These are phyloP conservation scores for Septoria linicola DNA, from an alignment of 2,329 filamentous ascomycete species.

Conservation along the genomic window DNA sequence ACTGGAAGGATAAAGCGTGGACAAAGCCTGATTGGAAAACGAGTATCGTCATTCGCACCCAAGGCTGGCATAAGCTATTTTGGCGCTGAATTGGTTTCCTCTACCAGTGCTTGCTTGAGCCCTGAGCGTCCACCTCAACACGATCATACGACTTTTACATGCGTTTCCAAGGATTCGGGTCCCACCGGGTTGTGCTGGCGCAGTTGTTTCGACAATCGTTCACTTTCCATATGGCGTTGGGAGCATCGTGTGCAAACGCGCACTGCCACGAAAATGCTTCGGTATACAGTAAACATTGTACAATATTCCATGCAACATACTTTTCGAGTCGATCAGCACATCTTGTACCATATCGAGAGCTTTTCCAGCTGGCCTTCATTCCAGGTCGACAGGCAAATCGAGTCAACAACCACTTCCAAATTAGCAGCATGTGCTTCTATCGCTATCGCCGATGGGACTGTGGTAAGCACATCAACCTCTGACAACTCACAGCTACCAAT, in stretches of 20 bases:
- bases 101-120: no score
- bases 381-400: no score
- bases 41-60: slow-evolving; percentile 3
- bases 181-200: not conserved
- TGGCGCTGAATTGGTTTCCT: not conserved
- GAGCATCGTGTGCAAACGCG: not conserved
- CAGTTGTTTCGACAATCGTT: not conserved
- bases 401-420: not conserved
- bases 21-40: slow-evolving; percentile 14
- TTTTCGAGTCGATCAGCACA: not conserved
- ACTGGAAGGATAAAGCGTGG: slow-evolving; percentile 8
- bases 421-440: slow-evolving; percentile 7
- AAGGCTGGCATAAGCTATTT: slow-evolving; percentile 10
- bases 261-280: not conserved
- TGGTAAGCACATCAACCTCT: not conserved
- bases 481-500: not conserved
- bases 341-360: not conserved
- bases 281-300: not conserved
- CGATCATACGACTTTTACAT: not conserved
- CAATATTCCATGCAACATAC: not conserved
- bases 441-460: slow-evolving; percentile 12
- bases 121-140: not conserved
- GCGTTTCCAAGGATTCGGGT: not conserved
- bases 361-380: no score
- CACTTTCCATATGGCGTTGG: not conserved